Evolutionary conservation across 2,329 filamentous ascomycete species (phyloP), one percentile per base, ranked within the genome.

Genomic region (Apiospora sp.): DNA sequence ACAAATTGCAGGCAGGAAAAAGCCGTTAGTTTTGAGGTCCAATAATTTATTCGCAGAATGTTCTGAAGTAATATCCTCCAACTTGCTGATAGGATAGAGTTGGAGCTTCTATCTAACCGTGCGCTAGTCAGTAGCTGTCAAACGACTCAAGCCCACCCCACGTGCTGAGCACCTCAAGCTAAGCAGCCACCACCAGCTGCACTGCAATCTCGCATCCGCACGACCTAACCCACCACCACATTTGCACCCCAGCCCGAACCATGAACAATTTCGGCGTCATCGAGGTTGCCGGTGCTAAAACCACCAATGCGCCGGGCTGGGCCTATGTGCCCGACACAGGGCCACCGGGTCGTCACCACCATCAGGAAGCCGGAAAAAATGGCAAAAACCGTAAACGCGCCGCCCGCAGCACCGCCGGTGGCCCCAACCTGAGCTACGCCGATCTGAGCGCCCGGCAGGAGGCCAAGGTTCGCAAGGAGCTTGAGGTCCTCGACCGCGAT

Each of bases 321-420:
- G 94, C 94, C 16, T 98, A 98, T 81, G 94, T 98, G 1, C 92
- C 95, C 43, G 94, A 98, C 80, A 91, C 89, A 80, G 88, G 82
- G 71, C 87, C 89, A 16, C 87, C 90, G 13, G 87, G 88, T 69
- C 80, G 88, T 69, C 81, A 86, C 70, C 86, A 87, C 75, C 83
- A 82, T 74, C 87, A 84, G 73, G 24, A 24, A 69, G 72, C 71
- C 4, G 69, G 68, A 51, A 76, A 61, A 30, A 71, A 44, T 13
- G 43, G 75, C 8, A 83, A 85, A 75, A 89, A 88, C 86, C 89
- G 93, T 74, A 97, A 97, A 83, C 92, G 94, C 78, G 44, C 41
- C 41, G 91, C 90, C 27, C 88, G 93, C 75, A 89, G 86, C 78
- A 77, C 77, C 78, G 83, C 69, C 37, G 67, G 67, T n/a, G 67